phyloP scores from a whole-genome alignment of 495 filamentous ascomycete genomes.

The Elaphomyces granulatus region DNA sequence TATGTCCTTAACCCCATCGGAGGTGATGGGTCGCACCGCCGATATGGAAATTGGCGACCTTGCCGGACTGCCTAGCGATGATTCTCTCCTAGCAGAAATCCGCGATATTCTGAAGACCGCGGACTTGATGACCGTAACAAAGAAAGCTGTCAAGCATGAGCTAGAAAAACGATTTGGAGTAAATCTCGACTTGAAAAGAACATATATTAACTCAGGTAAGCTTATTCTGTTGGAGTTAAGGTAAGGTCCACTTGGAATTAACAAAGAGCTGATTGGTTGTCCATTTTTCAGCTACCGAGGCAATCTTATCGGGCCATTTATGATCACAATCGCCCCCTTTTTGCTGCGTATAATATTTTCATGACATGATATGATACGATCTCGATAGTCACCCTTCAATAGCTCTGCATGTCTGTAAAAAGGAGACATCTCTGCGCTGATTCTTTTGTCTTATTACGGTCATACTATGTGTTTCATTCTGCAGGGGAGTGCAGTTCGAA shows the following conservation, averaged over 20 bases:
- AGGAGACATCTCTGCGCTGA: too few species aligned
- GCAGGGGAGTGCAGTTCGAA: too few species aligned
- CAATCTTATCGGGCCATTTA: constrained; percentile 54
- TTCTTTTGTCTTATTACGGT: too few species aligned
- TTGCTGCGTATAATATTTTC: too few species aligned
- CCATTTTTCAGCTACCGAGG: constrained; percentile 47
- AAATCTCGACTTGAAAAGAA: constrained; percentile 60
- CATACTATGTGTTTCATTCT: too few species aligned
- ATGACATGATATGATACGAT: too few species aligned
- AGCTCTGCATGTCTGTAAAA: too few species aligned
- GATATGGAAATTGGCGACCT: constrained; percentile 56
- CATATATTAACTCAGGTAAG: constrained; percentile 90
- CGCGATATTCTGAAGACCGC: constrained; percentile 79
- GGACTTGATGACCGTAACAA: constrained; percentile 94
- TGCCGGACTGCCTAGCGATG: constrained; percentile 63
- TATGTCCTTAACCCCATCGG: constrained; percentile 68
- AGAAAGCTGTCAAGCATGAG: constrained; percentile 94
- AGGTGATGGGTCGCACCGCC: constrained; percentile 47
- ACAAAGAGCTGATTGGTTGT: too few species aligned
- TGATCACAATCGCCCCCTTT: constrained; percentile 18
- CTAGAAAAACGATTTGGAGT: constrained; percentile 80
- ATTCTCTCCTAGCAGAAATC: constrained; percentile 85
- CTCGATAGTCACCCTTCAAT: too few species aligned
- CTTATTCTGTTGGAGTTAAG: constrained; percentile 2
- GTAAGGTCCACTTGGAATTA: constrained; percentile 11